Evolutionary conservation across 306 rosid genomes (phyloP).

Genomic region (Trifolium pratense): DNA sequence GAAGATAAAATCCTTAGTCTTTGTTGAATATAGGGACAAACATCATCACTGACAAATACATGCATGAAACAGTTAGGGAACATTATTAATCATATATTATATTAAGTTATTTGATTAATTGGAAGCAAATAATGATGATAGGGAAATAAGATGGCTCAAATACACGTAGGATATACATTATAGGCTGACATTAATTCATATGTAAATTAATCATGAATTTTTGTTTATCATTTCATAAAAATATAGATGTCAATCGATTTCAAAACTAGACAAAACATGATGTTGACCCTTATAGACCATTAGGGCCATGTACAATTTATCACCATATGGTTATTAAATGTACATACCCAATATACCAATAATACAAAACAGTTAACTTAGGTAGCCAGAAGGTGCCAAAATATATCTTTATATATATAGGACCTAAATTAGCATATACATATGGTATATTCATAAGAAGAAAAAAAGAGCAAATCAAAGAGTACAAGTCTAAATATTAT

Average conservation of each 20-base stretch:
- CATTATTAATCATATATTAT: conserved; percentile 1
- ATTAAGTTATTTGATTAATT: conserved; percentile 16
- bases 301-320: conserved; percentile 46
- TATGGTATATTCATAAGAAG: conserved; percentile 9
- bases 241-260: conserved; percentile 40
- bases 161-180: conserved; percentile 12
- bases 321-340: conserved; percentile 17
- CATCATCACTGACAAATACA: conserved; percentile 36
- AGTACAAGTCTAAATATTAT: not conserved
- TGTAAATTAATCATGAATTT: not conserved
- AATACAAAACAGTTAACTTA: conserved; percentile 38
- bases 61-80: conserved; percentile 47
- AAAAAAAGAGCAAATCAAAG: conserved; percentile 5
- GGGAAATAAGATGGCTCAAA: conserved; percentile 19
- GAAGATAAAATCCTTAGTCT: not conserved
- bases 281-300: conserved; percentile 56
- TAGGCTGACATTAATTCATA: conserved; percentile 26
- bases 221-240: conserved; percentile 9
- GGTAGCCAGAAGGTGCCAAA: not conserved
- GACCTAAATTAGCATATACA: conserved; percentile 25
- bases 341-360: conserved; percentile 19
- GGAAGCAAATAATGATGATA: conserved; percentile 2
- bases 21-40: conserved; percentile 41
- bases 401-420: conserved; percentile 45
- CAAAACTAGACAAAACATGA: conserved; percentile 57